Base-by-base conservation (phyloP, 2,329 filamentous ascomycete genomes). In the Purpureocillium lavendulum region DNA sequence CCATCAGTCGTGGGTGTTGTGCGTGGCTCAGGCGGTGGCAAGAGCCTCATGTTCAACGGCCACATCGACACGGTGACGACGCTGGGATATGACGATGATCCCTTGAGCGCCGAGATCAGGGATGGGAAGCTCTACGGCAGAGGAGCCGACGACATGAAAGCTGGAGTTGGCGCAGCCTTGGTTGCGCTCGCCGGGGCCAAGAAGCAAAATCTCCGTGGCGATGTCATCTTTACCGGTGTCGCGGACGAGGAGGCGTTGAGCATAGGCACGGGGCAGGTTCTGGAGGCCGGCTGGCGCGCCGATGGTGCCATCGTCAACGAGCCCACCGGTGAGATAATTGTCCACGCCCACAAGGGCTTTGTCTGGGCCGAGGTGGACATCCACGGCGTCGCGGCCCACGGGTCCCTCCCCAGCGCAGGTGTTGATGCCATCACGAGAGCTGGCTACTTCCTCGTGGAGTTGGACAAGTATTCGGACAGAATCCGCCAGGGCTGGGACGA, bases 31-130 rank as follows among this genome's bases (percentile, higher is more conserved):
- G 70, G 70, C 0, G 62, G 57, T 1, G 71, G 69, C 5, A 67
- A 66, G 41, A 67, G 55, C 2, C 48, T 75, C 5, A 72, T 75
- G 64, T 54, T 75, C 31, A 74, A 75, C 17, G 70, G 71, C 0
- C 71, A 75, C 42, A 61, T 69, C 1, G 71, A 76, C 39, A 75
- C 71, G 0, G 71, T 75, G 5, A 73, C 64, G 6, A 46, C 67
- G 0, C 47, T 57, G 5, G 68, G 67, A 3, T 73, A 75, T 40
- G 64, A 66, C 1, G 58, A 54, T 2, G 60, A 73, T 30, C 58
- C 69, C 0, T 49, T 75, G 1, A 64, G 62, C 9, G 71, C 70
- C 3, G 45, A 56, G 7, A 51, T 67, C 5, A 51, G 55, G 3
- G 47, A 67, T 8, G 65, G 61, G 1, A 57, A 57, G 8, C 47